These are phyloP conservation scores for Yamadazyma kitorensis DNA, from an alignment of 805 yeast species.

Conservation along the genomic window DNA sequence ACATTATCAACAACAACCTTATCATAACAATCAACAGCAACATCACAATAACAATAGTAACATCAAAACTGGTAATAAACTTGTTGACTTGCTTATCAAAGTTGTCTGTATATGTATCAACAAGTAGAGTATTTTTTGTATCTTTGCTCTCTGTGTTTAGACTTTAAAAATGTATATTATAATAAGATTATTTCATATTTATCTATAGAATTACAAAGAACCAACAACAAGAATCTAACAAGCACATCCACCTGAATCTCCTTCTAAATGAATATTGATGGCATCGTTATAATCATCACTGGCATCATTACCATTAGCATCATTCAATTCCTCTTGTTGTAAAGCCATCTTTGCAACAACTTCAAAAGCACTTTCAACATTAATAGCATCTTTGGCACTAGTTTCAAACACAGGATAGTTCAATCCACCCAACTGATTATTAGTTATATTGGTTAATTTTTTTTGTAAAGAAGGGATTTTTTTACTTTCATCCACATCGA, in stretches of 20 bases:
- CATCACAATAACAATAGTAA: slow-evolving; percentile 15
- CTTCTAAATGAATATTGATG: slow-evolving; percentile 88
- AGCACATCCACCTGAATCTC: slow-evolving; percentile 71
- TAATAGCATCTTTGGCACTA: slow-evolving; percentile 95
- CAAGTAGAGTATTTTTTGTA: too few species aligned
- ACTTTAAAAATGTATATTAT: too few species aligned
- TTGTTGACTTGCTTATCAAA: slow-evolving; percentile 30
- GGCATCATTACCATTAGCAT: slow-evolving; percentile 56
- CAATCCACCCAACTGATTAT: slow-evolving; percentile 58
- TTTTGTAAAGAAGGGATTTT: slow-evolving; percentile 60
- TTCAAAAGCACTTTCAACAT: slow-evolving; percentile 94
- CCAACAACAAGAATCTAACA: too few species aligned
- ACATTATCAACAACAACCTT: slow-evolving; percentile 18
- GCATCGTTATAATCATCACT: slow-evolving; percentile 93
- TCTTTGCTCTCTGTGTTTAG: too few species aligned
- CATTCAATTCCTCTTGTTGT: slow-evolving; percentile 91
- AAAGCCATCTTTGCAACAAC: slow-evolving; percentile 93
- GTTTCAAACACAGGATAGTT: slow-evolving; percentile 86
- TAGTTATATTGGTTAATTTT: slow-evolving; percentile 47
- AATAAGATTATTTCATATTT: too few species aligned
- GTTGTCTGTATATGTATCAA: slow-evolving; percentile 33
- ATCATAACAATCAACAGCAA: slow-evolving; percentile 23
- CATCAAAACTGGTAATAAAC: slow-evolving; percentile 23
- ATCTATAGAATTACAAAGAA: too few species aligned
- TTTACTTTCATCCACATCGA: slow-evolving; percentile 90